Evolutionary conservation across 2,329 filamentous ascomycete species (phyloP).

Genomic region (Botryotinia globosa): DNA sequence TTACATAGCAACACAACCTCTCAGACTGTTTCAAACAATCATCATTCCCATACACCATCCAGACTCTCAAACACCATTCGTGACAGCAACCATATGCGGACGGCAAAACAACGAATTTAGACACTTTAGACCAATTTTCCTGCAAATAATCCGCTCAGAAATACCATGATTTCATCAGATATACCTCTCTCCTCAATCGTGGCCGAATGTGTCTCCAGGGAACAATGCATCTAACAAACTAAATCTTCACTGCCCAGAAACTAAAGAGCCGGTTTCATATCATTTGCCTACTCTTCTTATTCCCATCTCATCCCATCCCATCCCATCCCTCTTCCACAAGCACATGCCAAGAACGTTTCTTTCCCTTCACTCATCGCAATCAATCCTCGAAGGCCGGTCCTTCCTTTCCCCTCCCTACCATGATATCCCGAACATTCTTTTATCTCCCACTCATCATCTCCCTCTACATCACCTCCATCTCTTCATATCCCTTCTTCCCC

Average conservation of each 20-base stretch:
- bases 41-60: background rate
- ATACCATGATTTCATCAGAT: background rate
- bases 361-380: background rate
- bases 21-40: constrained; percentile 2
- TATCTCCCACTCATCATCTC: background rate
- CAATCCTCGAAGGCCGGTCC: background rate
- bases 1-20: background rate
- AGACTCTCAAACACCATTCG: background rate
- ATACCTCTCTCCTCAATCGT: background rate
- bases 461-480: background rate
- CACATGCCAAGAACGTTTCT: background rate
- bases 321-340: background rate
- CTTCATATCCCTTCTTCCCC: background rate
- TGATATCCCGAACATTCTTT: background rate
- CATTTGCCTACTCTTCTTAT: background rate
- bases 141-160: background rate
- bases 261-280: too few relatives aligned
- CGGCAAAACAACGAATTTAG: background rate
- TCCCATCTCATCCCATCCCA: background rate
- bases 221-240: background rate
- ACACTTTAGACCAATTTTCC: background rate
- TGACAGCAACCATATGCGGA: background rate
- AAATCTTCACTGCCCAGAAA: background rate
- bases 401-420: background rate
- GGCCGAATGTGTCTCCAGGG: background rate